Evolutionary conservation across 371 early-diverging fungal species (phyloP).

Genomic region (Globomyces sp.): DNA sequence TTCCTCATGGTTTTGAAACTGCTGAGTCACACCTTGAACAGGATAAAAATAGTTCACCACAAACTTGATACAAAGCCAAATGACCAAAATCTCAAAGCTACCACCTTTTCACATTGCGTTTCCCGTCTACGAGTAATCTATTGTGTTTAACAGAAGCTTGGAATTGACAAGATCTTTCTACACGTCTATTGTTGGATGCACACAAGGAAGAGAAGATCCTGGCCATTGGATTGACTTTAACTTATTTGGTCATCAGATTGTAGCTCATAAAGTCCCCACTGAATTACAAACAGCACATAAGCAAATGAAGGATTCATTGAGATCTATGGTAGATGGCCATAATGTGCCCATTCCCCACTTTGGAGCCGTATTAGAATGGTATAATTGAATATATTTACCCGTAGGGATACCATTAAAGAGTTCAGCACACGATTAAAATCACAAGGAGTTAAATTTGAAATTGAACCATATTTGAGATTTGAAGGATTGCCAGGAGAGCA

Average conservation of each 20-base stretch:
- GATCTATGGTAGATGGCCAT: slow-evolving; percentile 20
- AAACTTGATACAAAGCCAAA: neutral
- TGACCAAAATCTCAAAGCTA: neutral
- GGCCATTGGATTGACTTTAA: slow-evolving; percentile 37
- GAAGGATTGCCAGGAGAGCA: slow-evolving; percentile 29
- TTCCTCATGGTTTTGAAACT: too few relatives aligned
- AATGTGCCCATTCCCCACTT: slow-evolving; percentile 41
- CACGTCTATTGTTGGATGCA: slow-evolving; percentile 26
- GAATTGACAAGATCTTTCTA: slow-evolving; percentile 28
- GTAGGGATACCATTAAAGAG: too few relatives aligned
- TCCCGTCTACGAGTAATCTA: slow-evolving; percentile 20
- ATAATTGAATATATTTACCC: neutral
- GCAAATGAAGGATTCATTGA: neutral
- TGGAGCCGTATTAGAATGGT: slow-evolving; percentile 39
- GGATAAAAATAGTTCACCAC: neutral
- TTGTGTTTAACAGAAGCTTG: neutral
- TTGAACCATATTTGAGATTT: slow-evolving; percentile 32
- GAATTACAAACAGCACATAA: neutral
- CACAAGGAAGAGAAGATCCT: slow-evolving; percentile 29
- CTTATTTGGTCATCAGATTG: slow-evolving; percentile 39
- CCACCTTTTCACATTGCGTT: slow-evolving; percentile 36
- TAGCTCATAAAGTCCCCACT: slow-evolving; percentile 17
- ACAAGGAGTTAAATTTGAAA: slow-evolving; percentile 33
- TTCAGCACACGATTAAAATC: too few relatives aligned
- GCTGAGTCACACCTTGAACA: too few relatives aligned